phyloP scores from a whole-genome alignment of 2,329 filamentous ascomycete genomes.

The Huntiella abstrusa region DNA sequence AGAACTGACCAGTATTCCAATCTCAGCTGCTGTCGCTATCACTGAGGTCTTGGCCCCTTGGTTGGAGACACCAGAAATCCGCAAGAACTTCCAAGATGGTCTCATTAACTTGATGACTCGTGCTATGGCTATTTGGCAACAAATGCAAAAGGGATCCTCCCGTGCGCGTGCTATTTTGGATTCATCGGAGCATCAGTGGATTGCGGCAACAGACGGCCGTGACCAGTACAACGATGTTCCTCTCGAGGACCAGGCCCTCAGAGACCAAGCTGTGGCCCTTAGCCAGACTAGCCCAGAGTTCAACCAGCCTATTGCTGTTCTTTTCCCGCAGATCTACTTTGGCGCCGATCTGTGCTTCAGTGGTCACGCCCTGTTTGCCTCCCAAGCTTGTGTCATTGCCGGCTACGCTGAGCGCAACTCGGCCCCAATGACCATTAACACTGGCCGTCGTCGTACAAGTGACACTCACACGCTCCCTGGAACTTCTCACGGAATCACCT shows the following conservation, averaged over 20 bases:
- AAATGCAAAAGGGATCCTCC: constrained; percentile 11
- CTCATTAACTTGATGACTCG: constrained; percentile 9
- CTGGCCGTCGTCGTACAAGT: constrained; percentile 6
- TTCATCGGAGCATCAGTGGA: constrained; percentile 8
- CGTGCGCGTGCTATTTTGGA: constrained; percentile 7
- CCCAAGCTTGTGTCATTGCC: constrained; percentile 9
- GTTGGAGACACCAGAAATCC: constrained; percentile 2
- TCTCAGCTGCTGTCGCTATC: neutral
- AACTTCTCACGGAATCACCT: neutral
- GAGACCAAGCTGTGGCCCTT: constrained; percentile 3
- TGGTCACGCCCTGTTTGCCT: constrained; percentile 9
- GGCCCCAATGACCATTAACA: constrained; percentile 1
- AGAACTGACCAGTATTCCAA: constrained; percentile 4
- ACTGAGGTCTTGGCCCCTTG: constrained; percentile 7
- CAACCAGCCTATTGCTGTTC: constrained; percentile 8
- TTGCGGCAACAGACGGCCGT: constrained; percentile 6
- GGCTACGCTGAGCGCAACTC: constrained; percentile 8
- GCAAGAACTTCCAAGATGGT: constrained; percentile 9
- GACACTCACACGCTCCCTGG: neutral
- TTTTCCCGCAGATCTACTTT: constrained; percentile 11
- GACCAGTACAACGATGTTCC: constrained; percentile 9
- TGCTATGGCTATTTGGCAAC: constrained; percentile 11
- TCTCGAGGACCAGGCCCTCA: constrained; percentile 6
- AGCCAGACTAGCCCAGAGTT: constrained; percentile 3
- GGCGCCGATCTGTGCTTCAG: constrained; percentile 11